Evolutionary conservation across 23 red algal genomes (phyloP).

Genomic region (Chondrus crispus): DNA sequence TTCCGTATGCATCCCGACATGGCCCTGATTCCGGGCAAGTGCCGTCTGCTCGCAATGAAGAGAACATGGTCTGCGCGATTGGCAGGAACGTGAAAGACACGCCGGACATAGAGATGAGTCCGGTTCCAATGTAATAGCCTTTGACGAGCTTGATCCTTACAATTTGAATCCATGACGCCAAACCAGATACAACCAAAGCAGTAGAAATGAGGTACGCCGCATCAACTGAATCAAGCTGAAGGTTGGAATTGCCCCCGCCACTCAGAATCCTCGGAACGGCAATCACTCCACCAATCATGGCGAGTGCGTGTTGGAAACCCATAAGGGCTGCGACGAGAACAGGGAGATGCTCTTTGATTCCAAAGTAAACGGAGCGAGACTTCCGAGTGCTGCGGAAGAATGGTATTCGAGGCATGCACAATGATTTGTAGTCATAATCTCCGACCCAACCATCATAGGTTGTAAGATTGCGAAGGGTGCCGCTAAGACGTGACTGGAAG

Average conservation of each 20-base stretch:
- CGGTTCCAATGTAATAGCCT: slow-evolving; percentile 68
- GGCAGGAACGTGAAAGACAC: slow-evolving; percentile 73
- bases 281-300: slow-evolving; percentile 72
- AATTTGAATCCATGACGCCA: slow-evolving; percentile 76
- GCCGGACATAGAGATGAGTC: slow-evolving; percentile 67
- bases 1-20: slow-evolving; percentile 79
- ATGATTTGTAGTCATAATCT: slow-evolving; percentile 60
- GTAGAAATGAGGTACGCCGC: slow-evolving; percentile 64
- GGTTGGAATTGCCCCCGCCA: slow-evolving; percentile 15
- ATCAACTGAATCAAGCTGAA: slow-evolving; percentile 19
- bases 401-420: slow-evolving; percentile 61
- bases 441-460: slow-evolving; percentile 54
- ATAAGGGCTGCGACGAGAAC: slow-evolving; percentile 50
- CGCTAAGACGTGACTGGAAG: too few relatives aligned
- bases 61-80: slow-evolving; percentile 56
- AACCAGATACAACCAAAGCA: slow-evolving; percentile 51
- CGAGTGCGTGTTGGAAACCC: slow-evolving; percentile 75
- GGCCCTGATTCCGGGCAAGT: not conserved
- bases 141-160: slow-evolving; percentile 26
- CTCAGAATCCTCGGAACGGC: slow-evolving; percentile 60
- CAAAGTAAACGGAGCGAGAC: slow-evolving; percentile 45
- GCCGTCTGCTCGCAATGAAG: slow-evolving; percentile 20
- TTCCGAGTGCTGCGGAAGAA: not conserved
- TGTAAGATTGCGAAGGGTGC: slow-evolving; percentile 51
- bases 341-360: slow-evolving; percentile 60